phyloP scores from a whole-genome alignment of 2,329 filamentous ascomycete species.

The Pseudogymnoascus sp. region DNA sequence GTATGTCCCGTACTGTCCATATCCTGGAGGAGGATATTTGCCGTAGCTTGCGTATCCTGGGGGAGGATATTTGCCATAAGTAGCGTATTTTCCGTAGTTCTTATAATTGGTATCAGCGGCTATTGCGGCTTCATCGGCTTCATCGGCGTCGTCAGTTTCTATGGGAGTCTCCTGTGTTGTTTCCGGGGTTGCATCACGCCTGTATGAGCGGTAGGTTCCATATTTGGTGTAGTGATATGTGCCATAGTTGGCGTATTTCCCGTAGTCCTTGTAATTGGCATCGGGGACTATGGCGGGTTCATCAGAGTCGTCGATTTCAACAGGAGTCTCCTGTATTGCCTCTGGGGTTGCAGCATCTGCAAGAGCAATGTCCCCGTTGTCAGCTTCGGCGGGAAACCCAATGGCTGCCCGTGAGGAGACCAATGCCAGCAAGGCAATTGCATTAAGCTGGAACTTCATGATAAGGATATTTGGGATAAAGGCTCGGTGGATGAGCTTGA shows the following conservation, averaged over 20 bases:
- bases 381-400: neutral
- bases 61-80: no score
- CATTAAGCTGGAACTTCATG: neutral
- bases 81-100: neutral
- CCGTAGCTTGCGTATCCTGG: neutral
- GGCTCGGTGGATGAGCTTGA: neutral
- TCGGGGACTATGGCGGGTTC: neutral
- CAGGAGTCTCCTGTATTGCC: neutral
- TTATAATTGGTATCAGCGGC: neutral
- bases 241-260: neutral
- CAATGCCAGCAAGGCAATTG: neutral
- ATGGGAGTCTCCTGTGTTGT: neutral
- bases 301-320: neutral
- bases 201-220: neutral
- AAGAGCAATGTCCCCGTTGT: neutral
- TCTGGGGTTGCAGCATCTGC: neutral
- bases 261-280: neutral
- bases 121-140: no score
- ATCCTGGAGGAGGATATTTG: neutral
- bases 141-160: neutral
- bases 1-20: neutral
- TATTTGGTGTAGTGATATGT: neutral
- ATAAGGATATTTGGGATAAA: neutral
- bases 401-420: neutral
- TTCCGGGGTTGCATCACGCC: neutral